Evolutionary conservation across 129 eudicot species (phyloP).

Genomic region (Pittosporum tobira): DNA sequence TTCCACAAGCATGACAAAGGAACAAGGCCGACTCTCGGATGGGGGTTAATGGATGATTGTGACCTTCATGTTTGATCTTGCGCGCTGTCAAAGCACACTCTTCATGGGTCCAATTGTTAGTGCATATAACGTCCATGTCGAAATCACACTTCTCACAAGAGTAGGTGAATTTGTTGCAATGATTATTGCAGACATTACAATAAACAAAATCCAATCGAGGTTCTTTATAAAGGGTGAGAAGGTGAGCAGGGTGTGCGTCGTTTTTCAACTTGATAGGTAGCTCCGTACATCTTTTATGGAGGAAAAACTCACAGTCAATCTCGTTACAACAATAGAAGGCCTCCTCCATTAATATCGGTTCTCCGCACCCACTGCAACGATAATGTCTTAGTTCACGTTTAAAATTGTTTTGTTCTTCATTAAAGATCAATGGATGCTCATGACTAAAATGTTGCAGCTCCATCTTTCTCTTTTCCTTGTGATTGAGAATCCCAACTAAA

Average conservation of each 20-base stretch:
- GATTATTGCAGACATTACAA: background rate
- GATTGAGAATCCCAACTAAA: too few species aligned
- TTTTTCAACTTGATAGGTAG: background rate
- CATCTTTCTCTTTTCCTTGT: background rate
- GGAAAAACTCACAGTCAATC: background rate
- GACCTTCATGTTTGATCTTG: background rate
- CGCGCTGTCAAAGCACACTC: background rate
- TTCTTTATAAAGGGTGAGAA: background rate
- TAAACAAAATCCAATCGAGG: too few species aligned
- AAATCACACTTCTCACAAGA: background rate
- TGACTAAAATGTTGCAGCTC: background rate
- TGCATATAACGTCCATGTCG: background rate
- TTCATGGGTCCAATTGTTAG: too few species aligned
- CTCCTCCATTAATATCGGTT: background rate
- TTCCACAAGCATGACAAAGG: slow-evolving; percentile 3
- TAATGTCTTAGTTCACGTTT: background rate
- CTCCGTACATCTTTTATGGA: background rate
- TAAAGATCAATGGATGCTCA: background rate
- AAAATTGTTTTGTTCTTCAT: background rate
- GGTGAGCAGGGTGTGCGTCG: background rate
- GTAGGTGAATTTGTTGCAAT: too few species aligned
- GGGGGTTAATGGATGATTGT: background rate
- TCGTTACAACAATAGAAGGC: background rate
- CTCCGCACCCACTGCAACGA: background rate
- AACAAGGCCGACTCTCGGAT: background rate